Evolutionary conservation across 2,329 filamentous ascomycete species (phyloP).

Genomic region (Emmonsia crescens): DNA sequence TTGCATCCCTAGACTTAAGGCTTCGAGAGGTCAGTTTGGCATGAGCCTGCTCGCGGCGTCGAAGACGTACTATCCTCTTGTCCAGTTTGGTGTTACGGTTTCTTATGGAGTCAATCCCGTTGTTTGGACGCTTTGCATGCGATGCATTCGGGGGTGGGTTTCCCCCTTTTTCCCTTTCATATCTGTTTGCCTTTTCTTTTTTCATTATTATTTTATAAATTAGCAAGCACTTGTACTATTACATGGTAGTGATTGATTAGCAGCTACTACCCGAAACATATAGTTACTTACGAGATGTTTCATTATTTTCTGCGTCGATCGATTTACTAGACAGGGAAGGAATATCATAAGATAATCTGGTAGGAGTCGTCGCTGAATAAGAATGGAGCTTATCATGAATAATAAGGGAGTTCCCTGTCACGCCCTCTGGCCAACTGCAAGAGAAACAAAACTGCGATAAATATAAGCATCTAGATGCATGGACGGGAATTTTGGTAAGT

Average conservation of each 20-base stretch:
- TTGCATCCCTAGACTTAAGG: neutral
- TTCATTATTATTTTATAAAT: neutral
- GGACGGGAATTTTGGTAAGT: neutral
- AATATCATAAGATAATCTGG: neutral
- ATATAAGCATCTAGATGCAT: too few relatives aligned
- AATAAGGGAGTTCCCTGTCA: too few relatives aligned
- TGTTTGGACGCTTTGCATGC: neutral
- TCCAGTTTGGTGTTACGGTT: neutral
- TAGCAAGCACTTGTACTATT: neutral
- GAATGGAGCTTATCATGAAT: too few relatives aligned
- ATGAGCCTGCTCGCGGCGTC: neutral
- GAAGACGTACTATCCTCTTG: neutral
- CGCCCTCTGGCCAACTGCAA: too few relatives aligned
- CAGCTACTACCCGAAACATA: neutral
- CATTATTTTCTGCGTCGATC: neutral
- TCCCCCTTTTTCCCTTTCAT: neutral
- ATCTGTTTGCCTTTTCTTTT: neutral
- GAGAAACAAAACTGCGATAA: too few relatives aligned
- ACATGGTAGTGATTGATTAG: neutral
- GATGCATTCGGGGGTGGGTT: neutral
- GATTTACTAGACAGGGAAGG: neutral
- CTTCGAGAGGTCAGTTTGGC: neutral
- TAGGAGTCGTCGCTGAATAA: neutral
- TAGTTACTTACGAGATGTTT: neutral
- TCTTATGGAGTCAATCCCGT: neutral